A percentile compares a stretch with the other conserved stretches of the same genome.
These are phyloP conservation scores for Neonectria sp. DNA, from an alignment of 2,329 filamentous ascomycete species.

Conservation along the genomic window DNA sequence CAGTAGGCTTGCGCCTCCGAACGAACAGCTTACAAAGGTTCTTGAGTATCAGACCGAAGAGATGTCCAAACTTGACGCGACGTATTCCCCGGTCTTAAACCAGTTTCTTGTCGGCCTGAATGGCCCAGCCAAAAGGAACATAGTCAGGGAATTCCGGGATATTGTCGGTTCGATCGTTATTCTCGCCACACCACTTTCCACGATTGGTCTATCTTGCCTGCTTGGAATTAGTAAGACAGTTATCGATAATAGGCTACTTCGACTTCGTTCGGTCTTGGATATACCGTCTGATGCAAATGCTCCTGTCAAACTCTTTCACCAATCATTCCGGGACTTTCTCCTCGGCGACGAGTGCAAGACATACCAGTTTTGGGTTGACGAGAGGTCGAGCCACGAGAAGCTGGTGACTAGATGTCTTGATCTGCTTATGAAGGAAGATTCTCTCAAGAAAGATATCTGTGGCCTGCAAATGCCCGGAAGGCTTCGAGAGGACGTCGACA, in stretches of 20 bases:
- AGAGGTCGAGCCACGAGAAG: slow-evolving; percentile 2
- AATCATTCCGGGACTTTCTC: slow-evolving; percentile 55
- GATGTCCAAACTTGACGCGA: slow-evolving; percentile 18
- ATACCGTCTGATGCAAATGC: slow-evolving; percentile 41
- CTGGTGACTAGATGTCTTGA: slow-evolving; percentile 20
- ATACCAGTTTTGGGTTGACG: slow-evolving; percentile 34
- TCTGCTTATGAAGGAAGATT: slow-evolving; percentile 29
- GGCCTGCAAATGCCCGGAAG: slow-evolving; percentile 13
- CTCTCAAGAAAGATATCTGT: slow-evolving; percentile 49
- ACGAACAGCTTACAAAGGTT: slow-evolving; percentile 41
- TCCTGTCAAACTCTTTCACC: slow-evolving; percentile 52
- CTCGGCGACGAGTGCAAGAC: slow-evolving; percentile 42
- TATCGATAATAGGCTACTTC: too few relatives aligned
- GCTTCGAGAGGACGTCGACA: neutral
- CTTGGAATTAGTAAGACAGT: too few relatives aligned
- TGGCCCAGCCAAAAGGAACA: too few relatives aligned
- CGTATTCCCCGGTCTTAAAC: slow-evolving; percentile 30
- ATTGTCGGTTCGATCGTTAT: slow-evolving; percentile 35
- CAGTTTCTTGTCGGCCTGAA: too few relatives aligned
- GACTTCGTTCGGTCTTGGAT: slow-evolving; percentile 52
- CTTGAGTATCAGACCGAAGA: slow-evolving; percentile 31
- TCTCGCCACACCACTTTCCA: slow-evolving; percentile 47
- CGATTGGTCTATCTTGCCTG: slow-evolving; percentile 43
- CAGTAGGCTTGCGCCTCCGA: too few relatives aligned
- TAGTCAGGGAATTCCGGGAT: too few relatives aligned